Evolutionary conservation across 768 basidiomycete species (phyloP).

Genomic region (Tulasnella sp.): DNA sequence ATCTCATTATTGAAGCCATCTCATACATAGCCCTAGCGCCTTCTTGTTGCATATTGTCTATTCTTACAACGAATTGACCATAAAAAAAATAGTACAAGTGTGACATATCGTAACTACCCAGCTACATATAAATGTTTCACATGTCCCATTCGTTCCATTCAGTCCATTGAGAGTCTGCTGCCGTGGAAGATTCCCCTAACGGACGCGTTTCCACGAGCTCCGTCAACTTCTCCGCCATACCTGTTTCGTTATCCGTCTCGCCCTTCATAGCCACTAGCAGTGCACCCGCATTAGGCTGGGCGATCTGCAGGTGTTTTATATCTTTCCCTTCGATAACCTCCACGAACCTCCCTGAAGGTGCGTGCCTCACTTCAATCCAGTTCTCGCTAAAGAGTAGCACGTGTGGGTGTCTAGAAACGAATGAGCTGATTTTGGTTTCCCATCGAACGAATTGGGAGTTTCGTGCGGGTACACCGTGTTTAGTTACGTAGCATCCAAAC

Average conservation of each 20-base stretch:
- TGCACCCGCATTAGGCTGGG: conserved; percentile 32
- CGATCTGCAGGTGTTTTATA: conserved; percentile 47
- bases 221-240: conserved; percentile 47
- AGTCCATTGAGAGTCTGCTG: conserved; percentile 40
- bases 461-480: conserved; percentile 51
- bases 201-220: conserved; percentile 61
- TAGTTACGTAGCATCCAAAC: conserved; percentile 64
- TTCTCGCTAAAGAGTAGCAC: conserved; percentile 54
- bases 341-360: conserved; percentile 51
- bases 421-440: conserved; percentile 58
- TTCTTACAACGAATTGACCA: not conserved
- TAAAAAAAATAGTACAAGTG: not conserved
- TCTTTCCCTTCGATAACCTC: conserved; percentile 70
- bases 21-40: too few relatives aligned
- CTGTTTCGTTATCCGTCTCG: conserved; percentile 40
- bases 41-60: too few relatives aligned
- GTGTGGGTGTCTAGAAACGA: conserved; percentile 45
- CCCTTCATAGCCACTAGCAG: conserved; percentile 56
- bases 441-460: conserved; percentile 53
- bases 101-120: not conserved
- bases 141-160: conserved; percentile 42
- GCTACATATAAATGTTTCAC: not conserved
- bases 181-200: conserved; percentile 24
- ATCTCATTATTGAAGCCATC: too few relatives aligned
- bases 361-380: conserved; percentile 62